A percentile compares a stretch with the other conserved stretches of the same genome.
Conservation (phyloP, 306 rosid species). For the Hippophae rhamnoides region DNA sequence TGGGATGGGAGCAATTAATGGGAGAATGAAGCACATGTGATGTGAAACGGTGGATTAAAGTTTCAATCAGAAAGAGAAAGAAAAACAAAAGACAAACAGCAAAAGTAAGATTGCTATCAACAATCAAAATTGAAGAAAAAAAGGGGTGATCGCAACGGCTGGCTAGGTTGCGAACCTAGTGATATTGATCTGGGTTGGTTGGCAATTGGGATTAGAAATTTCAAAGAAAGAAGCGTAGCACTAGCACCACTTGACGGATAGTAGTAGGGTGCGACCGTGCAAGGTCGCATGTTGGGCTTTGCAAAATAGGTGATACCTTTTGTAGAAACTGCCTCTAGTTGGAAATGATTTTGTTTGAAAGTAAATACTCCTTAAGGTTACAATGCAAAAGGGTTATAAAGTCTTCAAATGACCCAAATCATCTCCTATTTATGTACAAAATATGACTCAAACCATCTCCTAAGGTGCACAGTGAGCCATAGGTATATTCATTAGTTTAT, state of each 20-base stretch:
- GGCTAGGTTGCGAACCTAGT: background rate
- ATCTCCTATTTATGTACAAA: too few relatives aligned
- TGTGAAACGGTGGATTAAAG: constrained; percentile 28
- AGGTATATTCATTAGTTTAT: too few relatives aligned
- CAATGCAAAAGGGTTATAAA: too few relatives aligned
- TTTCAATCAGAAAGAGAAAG: constrained; percentile 27
- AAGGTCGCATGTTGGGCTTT: background rate
- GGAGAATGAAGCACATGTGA: constrained; percentile 16
- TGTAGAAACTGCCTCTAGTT: too few relatives aligned
- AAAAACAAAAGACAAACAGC: constrained; percentile 18
- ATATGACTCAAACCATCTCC: too few relatives aligned
- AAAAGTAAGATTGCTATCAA: background rate
- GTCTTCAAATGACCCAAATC: too few relatives aligned
- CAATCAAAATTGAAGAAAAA: background rate
- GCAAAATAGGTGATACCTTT: background rate
- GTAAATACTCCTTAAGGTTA: too few relatives aligned
- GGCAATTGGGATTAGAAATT: background rate
- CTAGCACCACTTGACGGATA: background rate
- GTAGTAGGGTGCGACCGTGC: background rate
- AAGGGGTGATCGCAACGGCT: constrained; percentile 2
- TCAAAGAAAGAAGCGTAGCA: background rate
- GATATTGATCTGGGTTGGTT: background rate
- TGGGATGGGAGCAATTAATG: constrained; percentile 3
- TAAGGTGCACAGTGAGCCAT: too few relatives aligned
- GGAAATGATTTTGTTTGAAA: background rate